Evolutionary conservation across 2,329 filamentous ascomycete species (phyloP), one percentile per base, ranked within the genome.

Genomic region (Colletotrichum neosansevieriae): DNA sequence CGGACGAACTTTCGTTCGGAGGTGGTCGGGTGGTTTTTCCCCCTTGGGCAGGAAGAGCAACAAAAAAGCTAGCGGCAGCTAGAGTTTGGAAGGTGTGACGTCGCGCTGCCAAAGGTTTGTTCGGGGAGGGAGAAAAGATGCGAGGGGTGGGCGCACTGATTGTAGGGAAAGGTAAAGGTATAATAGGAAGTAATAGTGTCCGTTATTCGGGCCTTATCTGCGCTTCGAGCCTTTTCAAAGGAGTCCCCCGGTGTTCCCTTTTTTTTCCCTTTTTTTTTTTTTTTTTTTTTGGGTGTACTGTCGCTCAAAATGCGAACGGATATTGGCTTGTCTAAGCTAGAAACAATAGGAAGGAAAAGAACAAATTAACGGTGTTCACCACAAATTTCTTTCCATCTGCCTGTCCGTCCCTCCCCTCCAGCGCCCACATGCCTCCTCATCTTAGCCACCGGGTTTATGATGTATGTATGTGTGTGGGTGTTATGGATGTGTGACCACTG

Each of bases 11-110:
- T 65, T 57, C 15, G 17, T 40, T 50, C 21, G 42, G 29, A 29
- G 53, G 65, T 59, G 45, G 29, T 64, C 40, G 45, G 40, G 53
- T 29, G 1, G 1, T 36, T 42, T 32, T 45, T 34, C 44, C 12
- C 3, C 7, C 10, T 38, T 10, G 63, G 24, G 49, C 24, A 50
- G 53, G 24, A 11, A 44, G 15, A 21, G 7, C 6, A 21, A 21
- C n/a, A 38, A 17, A 45, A 64, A 58, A 36, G 53, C 47, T 59
- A 64, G 61, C 47, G 54, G 45, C 21, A 21, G 32, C 19, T 68
- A 54, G 60, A 59, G 65, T 68, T 68, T 64, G 38, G 19, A 45
- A 68, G 53, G 53, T 58, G 65, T 68, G 61, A 68, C 65, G 60
- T 58, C 40, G 38, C 42, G 13, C 29, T 45, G 53, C 45, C 38